Conservation (phyloP, 495 filamentous ascomycete genomes). For the Trichoderma parareesei region DNA sequence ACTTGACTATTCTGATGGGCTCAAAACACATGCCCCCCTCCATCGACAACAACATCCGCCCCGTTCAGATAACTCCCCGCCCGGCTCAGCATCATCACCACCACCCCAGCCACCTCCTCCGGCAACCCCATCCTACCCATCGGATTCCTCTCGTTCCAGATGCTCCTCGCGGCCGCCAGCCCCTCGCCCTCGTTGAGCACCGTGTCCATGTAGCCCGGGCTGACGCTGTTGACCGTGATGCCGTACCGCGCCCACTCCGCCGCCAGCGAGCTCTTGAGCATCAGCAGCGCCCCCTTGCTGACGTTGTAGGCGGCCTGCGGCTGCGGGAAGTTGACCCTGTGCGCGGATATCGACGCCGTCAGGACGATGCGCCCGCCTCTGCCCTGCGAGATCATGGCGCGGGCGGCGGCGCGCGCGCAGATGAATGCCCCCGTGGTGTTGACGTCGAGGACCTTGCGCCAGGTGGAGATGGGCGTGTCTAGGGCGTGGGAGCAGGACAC, state of each 20-base stretch:
- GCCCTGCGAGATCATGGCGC: constrained; percentile 40
- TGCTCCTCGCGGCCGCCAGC: constrained; percentile 42
- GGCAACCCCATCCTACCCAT: constrained; percentile 61
- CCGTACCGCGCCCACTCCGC: constrained; percentile 55
- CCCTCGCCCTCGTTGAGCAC: constrained; percentile 63
- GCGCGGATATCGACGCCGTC: constrained; percentile 59
- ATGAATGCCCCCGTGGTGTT: constrained; percentile 63
- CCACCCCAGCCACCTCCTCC: constrained; percentile 57
- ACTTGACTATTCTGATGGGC: too few relatives aligned
- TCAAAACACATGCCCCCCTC: constrained; percentile 18
- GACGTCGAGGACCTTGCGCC: constrained; percentile 53
- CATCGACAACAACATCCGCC: constrained; percentile 33
- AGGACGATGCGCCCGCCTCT: constrained; percentile 56
- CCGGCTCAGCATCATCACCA: constrained; percentile 54
- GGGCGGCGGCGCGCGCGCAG: constrained; percentile 57
- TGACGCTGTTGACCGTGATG: constrained; percentile 64
- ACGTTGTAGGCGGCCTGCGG: constrained; percentile 65
- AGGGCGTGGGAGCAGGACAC: constrained; percentile 51
- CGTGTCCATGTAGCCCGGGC: constrained; percentile 75
- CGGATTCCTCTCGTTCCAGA: constrained; percentile 56
- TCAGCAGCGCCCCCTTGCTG: constrained; percentile 55
- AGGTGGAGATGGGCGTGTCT: constrained; percentile 46
- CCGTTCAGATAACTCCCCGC: constrained; percentile 66
- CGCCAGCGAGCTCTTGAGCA: constrained; percentile 52
- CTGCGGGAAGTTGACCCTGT: constrained; percentile 60